phyloP scores from a whole-genome alignment of 2,329 filamentous ascomycete genomes.

The Cladosporium sp. region DNA sequence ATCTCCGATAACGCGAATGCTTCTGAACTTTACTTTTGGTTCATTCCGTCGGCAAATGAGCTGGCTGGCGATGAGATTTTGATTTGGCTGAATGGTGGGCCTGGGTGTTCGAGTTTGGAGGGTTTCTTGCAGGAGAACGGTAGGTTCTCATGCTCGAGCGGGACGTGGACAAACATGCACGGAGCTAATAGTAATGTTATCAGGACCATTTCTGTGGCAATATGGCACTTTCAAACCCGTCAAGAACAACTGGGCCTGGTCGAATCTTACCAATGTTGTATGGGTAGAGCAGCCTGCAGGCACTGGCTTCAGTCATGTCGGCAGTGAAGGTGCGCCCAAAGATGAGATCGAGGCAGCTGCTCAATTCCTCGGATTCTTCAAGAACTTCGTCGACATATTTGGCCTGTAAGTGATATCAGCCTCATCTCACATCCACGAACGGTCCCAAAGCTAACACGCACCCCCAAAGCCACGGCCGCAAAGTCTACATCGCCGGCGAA shows the following conservation, averaged over 20 bases:
- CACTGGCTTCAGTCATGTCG: conserved; percentile 33
- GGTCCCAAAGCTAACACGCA: background rate
- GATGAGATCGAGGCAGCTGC: conserved; percentile 37
- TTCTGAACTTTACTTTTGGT: conserved; percentile 46
- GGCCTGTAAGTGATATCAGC: conserved; percentile 3
- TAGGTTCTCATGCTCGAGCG: conserved; percentile 31
- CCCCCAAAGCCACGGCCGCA: conserved; percentile 44
- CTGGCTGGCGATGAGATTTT: conserved; percentile 38
- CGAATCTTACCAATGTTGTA: conserved; percentile 48
- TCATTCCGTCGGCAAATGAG: conserved; percentile 42
- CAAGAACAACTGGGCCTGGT: conserved; percentile 44
- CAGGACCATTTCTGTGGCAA: conserved; percentile 40
- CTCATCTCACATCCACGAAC: background rate
- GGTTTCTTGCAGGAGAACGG: conserved; percentile 47
- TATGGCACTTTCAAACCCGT: conserved; percentile 40
- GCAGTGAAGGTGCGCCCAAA: conserved; percentile 33
- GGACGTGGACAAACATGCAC: no score
- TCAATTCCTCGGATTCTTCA: conserved; percentile 42
- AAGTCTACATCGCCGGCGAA: conserved; percentile 64
- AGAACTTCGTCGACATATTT: conserved; percentile 42
- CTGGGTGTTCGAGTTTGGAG: conserved; percentile 43
- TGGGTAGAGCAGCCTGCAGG: conserved; percentile 43
- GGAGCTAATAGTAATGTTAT: no score
- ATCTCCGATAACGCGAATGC: conserved; percentile 26
- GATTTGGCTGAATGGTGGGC: conserved; percentile 39